A percentile compares a stretch with the other conserved stretches of the same genome.
Evolutionary conservation across 176 grass and related monocot genomes (phyloP).

Genomic region (Thinopyrum elongatum): DNA sequence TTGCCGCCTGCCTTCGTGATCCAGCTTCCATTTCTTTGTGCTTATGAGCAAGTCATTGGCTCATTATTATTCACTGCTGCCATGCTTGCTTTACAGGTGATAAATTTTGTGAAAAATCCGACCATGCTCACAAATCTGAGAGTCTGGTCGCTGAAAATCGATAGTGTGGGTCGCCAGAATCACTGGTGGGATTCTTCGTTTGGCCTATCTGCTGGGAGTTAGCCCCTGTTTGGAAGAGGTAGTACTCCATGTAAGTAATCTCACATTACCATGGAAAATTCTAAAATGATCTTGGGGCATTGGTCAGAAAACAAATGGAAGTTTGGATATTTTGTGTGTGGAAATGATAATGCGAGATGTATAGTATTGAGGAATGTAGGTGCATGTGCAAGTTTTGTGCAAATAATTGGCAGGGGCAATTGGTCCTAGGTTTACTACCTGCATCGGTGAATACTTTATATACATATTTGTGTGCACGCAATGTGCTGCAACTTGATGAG

Average conservation of each 20-base stretch:
- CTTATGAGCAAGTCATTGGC: not conserved
- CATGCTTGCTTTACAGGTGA: not conserved
- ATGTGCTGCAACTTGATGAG: not conserved
- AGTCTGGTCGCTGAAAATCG: not conserved
- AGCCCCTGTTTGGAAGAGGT: slow-evolving; percentile 7
- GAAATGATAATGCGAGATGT: not conserved
- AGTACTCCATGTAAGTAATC: slow-evolving; percentile 12
- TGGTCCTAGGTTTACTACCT: not conserved
- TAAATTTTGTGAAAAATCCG: not conserved
- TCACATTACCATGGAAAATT: not conserved
- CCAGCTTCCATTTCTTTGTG: not conserved
- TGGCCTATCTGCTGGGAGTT: slow-evolving; percentile 16
- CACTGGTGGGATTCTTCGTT: not conserved
- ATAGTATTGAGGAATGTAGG: not conserved
- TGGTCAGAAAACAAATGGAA: not conserved
- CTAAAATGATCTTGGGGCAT: not conserved
- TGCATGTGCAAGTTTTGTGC: not conserved
- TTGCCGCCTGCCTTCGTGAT: not conserved
- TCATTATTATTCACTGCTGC: not conserved
- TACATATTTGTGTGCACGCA: not conserved
- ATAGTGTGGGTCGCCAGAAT: not conserved
- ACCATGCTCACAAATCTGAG: not conserved
- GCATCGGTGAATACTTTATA: not conserved
- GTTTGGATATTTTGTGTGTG: not conserved
- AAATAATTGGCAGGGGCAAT: not conserved